phyloP scores from a whole-genome alignment of 2,329 filamentous ascomycete species.

The Hortaea werneckii region DNA sequence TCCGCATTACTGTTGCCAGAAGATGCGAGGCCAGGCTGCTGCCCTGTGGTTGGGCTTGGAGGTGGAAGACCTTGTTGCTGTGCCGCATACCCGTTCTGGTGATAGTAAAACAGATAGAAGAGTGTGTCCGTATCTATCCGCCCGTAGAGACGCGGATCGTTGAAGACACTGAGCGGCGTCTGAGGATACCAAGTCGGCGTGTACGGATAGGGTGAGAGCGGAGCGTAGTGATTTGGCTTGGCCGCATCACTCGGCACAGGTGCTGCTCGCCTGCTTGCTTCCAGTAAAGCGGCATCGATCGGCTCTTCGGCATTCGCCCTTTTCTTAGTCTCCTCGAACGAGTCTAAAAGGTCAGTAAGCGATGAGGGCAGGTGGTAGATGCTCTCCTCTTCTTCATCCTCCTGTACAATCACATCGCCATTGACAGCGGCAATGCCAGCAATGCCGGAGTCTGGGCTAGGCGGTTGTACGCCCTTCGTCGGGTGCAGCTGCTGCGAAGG shows the following conservation, averaged over 20 bases:
- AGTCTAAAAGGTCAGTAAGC: slow-evolving; percentile 80
- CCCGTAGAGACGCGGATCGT: slow-evolving; percentile 77
- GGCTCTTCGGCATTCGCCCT: slow-evolving; percentile 52
- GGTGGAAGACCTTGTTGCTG: not conserved
- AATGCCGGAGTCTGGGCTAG: slow-evolving; percentile 26
- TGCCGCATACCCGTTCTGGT: slow-evolving; percentile 62
- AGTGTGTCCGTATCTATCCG: slow-evolving; percentile 91
- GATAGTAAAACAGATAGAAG: slow-evolving; percentile 99
- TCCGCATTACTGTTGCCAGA: slow-evolving; percentile 87
- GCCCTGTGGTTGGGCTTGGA: not conserved
- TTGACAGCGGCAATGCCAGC: slow-evolving; percentile 36
- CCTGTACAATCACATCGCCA: slow-evolving; percentile 40
- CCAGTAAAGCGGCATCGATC: slow-evolving; percentile 63
- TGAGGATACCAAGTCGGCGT: slow-evolving; percentile 80
- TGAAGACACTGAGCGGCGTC: slow-evolving; percentile 82
- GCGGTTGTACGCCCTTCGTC: slow-evolving; percentile 10
- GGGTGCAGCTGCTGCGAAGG: slow-evolving; percentile 13
- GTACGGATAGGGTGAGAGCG: slow-evolving; percentile 64
- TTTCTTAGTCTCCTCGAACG: slow-evolving; percentile 75
- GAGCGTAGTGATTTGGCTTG: slow-evolving; percentile 72
- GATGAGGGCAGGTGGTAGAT: slow-evolving; percentile 88
- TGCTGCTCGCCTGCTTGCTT: slow-evolving; percentile 60
- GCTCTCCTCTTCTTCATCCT: slow-evolving; percentile 57
- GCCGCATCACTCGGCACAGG: slow-evolving; percentile 73
- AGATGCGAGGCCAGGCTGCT: slow-evolving; percentile 44